Evolutionary conservation across 208 protist species (phyloP).

Genomic region (Crithidia fasciculata): DNA sequence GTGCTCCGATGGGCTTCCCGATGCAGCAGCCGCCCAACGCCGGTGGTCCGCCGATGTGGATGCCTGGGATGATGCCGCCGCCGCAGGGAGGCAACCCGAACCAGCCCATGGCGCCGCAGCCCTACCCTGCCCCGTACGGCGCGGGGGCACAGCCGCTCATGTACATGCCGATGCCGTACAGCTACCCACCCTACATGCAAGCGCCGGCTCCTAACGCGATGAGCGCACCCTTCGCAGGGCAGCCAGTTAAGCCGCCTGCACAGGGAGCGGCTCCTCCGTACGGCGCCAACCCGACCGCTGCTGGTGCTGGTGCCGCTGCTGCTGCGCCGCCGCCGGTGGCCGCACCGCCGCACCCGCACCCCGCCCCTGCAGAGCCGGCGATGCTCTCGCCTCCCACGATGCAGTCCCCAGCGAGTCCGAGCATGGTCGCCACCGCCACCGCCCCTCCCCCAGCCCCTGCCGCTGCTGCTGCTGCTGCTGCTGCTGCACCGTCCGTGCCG

Average conservation of each 20-base stretch:
- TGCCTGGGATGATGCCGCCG: conserved; percentile 30
- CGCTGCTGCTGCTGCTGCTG: neutral
- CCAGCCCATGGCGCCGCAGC: conserved; percentile 10
- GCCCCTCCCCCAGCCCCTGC: too few relatives aligned
- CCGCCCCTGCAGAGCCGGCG: conserved; percentile 10
- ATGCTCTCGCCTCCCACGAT: conserved; percentile 14
- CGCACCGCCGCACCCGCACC: conserved; percentile 1
- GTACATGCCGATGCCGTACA: conserved; percentile 42
- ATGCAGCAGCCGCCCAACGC: conserved; percentile 8
- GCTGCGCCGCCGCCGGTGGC: neutral
- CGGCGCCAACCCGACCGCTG: neutral
- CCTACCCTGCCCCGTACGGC: conserved; percentile 26
- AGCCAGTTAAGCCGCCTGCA: conserved; percentile 17
- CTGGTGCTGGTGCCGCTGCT: neutral
- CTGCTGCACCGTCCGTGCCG: neutral
- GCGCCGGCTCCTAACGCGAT: conserved; percentile 24
- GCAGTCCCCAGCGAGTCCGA: conserved; percentile 18
- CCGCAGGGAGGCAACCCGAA: conserved; percentile 8
- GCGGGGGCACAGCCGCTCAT: conserved; percentile 29
- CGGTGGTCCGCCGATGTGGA: conserved; percentile 30
- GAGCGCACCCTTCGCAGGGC: conserved; percentile 6
- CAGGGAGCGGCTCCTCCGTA: conserved; percentile 27
- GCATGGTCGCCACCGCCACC: neutral
- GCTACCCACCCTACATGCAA: conserved; percentile 38
- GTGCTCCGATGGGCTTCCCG: conserved; percentile 24